Percentiles rank a stretch among this genome's conserved stretches.
Conservation (phyloP, 352 stramenopile species). For the Phytophthora ramorum region DNA sequence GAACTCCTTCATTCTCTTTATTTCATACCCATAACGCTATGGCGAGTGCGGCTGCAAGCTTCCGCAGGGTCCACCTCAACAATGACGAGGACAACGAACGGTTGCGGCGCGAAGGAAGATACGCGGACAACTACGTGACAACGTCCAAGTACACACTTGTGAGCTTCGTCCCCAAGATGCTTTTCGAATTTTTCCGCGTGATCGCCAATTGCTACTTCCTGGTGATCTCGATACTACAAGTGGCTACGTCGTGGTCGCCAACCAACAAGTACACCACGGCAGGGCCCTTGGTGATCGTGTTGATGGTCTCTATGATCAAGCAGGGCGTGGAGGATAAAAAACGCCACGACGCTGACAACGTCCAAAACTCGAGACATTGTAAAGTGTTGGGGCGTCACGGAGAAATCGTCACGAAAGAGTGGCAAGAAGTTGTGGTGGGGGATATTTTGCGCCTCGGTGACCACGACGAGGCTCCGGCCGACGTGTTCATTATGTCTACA, state of each 20-base stretch:
- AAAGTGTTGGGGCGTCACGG: slow-evolving; percentile 46
- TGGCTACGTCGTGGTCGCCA: slow-evolving; percentile 69
- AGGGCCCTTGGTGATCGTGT: slow-evolving; percentile 70
- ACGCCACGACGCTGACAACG: slow-evolving; percentile 69
- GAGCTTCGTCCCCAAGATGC: slow-evolving; percentile 94
- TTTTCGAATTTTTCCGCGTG: slow-evolving; percentile 95
- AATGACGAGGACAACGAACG: slow-evolving; percentile 70
- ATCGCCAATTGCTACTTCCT: slow-evolving; percentile 97
- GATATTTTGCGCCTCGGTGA: slow-evolving; percentile 63
- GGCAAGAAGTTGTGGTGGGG: slow-evolving; percentile 81
- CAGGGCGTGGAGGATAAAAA: slow-evolving; percentile 83
- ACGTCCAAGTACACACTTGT: slow-evolving; percentile 95
- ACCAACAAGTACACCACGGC: slow-evolving; percentile 85
- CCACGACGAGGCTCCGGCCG: slow-evolving; percentile 66
- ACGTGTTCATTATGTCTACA: slow-evolving; percentile 76
- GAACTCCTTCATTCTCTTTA: not conserved
- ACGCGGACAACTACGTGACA: slow-evolving; percentile 77
- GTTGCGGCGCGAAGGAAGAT: slow-evolving; percentile 46
- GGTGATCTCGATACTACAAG: slow-evolving; percentile 93
- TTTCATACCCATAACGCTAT: slow-evolving; percentile 11
- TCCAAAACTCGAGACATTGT: slow-evolving; percentile 69
- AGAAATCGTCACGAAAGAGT: slow-evolving; percentile 61
- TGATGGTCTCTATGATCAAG: slow-evolving; percentile 84
- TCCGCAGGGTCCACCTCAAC: slow-evolving; percentile 64
- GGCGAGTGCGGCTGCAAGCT: slow-evolving; percentile 31